Evolutionary conservation across 768 basidiomycete species (phyloP).

Genomic region (Macrolepiota fuliginosa): DNA sequence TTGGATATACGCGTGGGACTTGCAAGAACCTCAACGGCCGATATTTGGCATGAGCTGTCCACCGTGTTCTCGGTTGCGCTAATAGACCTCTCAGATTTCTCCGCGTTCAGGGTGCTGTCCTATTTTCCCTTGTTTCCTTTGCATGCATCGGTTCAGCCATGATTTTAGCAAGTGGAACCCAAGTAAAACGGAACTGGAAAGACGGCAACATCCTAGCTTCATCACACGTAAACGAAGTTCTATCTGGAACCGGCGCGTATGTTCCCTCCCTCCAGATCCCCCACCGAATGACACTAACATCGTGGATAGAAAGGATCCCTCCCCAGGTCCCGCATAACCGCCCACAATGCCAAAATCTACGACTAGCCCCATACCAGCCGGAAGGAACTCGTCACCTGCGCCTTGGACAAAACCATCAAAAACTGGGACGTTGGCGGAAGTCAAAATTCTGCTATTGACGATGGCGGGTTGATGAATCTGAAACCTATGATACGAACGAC

Average conservation of each 20-base stretch:
- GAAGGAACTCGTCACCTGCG: conserved; percentile 89
- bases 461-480: conserved; percentile 38
- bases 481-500: conserved; percentile 60
- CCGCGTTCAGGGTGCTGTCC: conserved; percentile 38
- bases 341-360: conserved; percentile 91
- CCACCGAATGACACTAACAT: background rate
- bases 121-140: background rate
- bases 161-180: conserved; percentile 74
- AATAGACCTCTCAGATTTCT: conserved; percentile 26
- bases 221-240: conserved; percentile 80
- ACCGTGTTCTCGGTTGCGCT: background rate
- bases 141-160: background rate
- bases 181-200: conserved; percentile 96
- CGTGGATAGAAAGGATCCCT: conserved; percentile 80
- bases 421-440: conserved; percentile 62
- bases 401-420: conserved; percentile 92
- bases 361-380: conserved; percentile 83
- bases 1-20: conserved; percentile 94
- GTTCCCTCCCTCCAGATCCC: background rate
- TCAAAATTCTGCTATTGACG: conserved; percentile 26
- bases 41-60: conserved; percentile 71
- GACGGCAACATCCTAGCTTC: conserved; percentile 88
- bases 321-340: conserved; percentile 69
- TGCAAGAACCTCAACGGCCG: conserved; percentile 70
- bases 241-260: conserved; percentile 95